Evolutionary conservation across 2,329 filamentous ascomycete genomes (phyloP).

Genomic region (Fusarium subglutinans): DNA sequence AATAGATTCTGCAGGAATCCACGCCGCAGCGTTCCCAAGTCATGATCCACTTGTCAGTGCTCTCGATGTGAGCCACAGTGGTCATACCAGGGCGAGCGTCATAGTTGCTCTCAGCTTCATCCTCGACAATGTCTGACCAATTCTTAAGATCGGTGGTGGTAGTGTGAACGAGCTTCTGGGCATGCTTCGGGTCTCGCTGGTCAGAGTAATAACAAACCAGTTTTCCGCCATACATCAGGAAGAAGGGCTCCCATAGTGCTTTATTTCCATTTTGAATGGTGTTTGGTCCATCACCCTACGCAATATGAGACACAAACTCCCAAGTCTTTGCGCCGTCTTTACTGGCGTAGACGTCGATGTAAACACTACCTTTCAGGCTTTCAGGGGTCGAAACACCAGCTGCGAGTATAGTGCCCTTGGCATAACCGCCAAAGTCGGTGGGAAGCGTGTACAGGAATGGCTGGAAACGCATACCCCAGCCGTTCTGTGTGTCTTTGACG

Average conservation of each 20-base stretch:
- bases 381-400: neutral
- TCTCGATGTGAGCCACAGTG: neutral
- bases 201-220: neutral
- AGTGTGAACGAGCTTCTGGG: neutral
- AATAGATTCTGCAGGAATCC: neutral
- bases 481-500: neutral
- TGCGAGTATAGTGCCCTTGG: neutral
- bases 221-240: neutral
- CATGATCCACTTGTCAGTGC: neutral
- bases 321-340: neutral
- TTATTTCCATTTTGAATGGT: neutral
- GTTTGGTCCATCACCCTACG: neutral
- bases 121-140: neutral
- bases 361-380: neutral
- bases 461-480: neutral
- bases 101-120: neutral
- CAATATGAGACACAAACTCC: neutral
- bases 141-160: neutral
- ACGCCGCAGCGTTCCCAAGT: neutral
- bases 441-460: neutral
- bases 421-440: neutral
- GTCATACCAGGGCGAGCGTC: neutral
- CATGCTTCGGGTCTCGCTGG: neutral
- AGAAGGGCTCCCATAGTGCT: neutral
- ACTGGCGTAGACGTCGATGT: neutral